Conservation (phyloP, 805 yeast species). For the Priceomyces melissophilus region DNA sequence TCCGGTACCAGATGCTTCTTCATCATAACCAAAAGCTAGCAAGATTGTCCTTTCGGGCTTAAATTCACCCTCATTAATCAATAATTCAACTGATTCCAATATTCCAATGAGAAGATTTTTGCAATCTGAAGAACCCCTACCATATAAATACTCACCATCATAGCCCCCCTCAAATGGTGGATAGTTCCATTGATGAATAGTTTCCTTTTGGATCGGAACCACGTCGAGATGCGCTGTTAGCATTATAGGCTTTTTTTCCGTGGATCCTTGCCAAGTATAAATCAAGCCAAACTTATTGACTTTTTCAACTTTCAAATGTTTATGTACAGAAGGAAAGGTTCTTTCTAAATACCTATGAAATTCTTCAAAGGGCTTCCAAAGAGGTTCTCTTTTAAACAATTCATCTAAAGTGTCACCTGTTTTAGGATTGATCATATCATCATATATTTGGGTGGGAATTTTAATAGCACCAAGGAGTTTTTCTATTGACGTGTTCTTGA, state of each 20-base stretch:
- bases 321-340: constrained; percentile 32
- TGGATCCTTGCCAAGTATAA: constrained; percentile 35
- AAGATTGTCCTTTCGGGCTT: constrained; percentile 42
- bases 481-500: constrained; percentile 18
- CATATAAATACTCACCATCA: constrained; percentile 30
- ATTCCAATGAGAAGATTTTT: constrained; percentile 44
- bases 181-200: constrained; percentile 35
- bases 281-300: constrained; percentile 37
- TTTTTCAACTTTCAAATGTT: constrained; percentile 28
- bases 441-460: constrained; percentile 32
- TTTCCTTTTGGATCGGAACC: constrained; percentile 38
- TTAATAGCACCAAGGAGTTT: constrained; percentile 26
- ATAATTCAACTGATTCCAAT: constrained; percentile 33
- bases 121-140: constrained; percentile 36
- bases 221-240: constrained; percentile 42
- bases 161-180: constrained; percentile 36
- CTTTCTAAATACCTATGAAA: constrained; percentile 29
- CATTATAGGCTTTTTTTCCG: constrained; percentile 31
- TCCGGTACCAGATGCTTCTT: constrained; percentile 44
- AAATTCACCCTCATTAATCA: constrained; percentile 29
- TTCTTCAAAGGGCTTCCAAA: constrained; percentile 20
- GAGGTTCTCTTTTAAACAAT: constrained; percentile 24
- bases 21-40: constrained; percentile 51
- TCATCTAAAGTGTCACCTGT: constrained; percentile 21
- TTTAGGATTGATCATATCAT: constrained; percentile 28